A percentile compares a stretch with the other conserved stretches of the same genome.
Evolutionary conservation across 441 rosid species (phyloP).

Genomic region (Metrosideros polymorpha): DNA sequence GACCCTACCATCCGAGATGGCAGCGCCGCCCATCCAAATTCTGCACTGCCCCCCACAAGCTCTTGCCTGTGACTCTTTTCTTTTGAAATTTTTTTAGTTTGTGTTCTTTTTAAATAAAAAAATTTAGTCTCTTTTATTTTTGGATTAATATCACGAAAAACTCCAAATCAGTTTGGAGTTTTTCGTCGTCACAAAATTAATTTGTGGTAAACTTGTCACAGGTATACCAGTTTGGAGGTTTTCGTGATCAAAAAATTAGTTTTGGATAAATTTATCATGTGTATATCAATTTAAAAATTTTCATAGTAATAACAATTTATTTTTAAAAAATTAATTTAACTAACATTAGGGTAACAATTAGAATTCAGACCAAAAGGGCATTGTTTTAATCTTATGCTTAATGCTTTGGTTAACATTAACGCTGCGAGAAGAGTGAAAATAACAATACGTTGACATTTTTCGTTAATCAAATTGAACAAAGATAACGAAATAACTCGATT

Average conservation of each 20-base stretch:
- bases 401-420: background rate
- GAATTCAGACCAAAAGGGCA: background rate
- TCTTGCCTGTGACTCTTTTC: background rate
- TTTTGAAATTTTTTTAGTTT: background rate
- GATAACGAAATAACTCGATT: accelerated
- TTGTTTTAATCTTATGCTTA: background rate
- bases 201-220: too few species aligned
- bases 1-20: background rate
- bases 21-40: background rate
- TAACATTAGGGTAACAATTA: background rate
- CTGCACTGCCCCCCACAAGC: background rate
- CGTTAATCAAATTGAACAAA: background rate
- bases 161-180: too few species aligned
- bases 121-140: background rate
- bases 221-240: too few species aligned
- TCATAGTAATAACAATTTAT: too few species aligned
- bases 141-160: too few species aligned
- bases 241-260: too few species aligned
- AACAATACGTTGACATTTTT: too few species aligned
- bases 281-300: too few species aligned
- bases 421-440: too few species aligned
- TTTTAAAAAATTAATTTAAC: background rate
- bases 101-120: too few species aligned
- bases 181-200: too few species aligned
- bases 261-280: too few species aligned